Percentiles rank a stretch among this genome's conserved stretches.
Evolutionary conservation across 192 early-diverging fungal genomes (phyloP).

Genomic region (Umbelopsis sp.): DNA sequence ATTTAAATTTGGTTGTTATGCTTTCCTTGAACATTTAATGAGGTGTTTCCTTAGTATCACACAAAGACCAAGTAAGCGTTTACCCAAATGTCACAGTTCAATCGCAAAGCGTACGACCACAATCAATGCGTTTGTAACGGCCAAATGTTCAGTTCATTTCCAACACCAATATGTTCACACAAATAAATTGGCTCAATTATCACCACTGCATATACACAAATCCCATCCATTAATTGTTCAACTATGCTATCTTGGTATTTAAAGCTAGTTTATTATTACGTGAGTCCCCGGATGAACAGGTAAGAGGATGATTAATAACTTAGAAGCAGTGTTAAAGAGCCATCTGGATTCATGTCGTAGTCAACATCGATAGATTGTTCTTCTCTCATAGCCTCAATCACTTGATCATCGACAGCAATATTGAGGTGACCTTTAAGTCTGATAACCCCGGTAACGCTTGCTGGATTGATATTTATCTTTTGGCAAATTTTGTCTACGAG

Average conservation of each 20-base stretch:
- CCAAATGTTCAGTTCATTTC: too few relatives aligned
- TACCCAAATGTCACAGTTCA: too few relatives aligned
- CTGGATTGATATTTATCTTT: constrained; percentile 53
- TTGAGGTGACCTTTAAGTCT: constrained; percentile 53
- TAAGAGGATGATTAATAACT: constrained; percentile 42
- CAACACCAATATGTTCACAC: too few relatives aligned
- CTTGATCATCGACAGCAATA: constrained; percentile 59
- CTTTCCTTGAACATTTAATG: too few relatives aligned
- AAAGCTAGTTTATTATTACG: not conserved
- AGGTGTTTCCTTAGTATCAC: too few relatives aligned
- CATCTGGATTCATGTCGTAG: constrained; percentile 41
- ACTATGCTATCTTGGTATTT: not conserved
- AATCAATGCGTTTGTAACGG: too few relatives aligned
- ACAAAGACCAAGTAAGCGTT: too few relatives aligned
- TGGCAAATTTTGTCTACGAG: constrained; percentile 52
- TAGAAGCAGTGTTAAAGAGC: constrained; percentile 43
- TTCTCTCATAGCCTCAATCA: constrained; percentile 61
- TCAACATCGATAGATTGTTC: constrained; percentile 67
- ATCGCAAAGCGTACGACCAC: too few relatives aligned
- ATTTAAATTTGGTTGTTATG: too few relatives aligned
- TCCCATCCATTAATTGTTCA: too few relatives aligned
- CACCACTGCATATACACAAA: too few relatives aligned
- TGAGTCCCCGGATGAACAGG: not conserved
- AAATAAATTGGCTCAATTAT: too few relatives aligned
- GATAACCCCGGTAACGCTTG: not conserved